A percentile compares a stretch with the other conserved stretches of the same genome.
phyloP scores from a whole-genome alignment of 2,329 filamentous ascomycete species.

The Verticillium klebahnii region DNA sequence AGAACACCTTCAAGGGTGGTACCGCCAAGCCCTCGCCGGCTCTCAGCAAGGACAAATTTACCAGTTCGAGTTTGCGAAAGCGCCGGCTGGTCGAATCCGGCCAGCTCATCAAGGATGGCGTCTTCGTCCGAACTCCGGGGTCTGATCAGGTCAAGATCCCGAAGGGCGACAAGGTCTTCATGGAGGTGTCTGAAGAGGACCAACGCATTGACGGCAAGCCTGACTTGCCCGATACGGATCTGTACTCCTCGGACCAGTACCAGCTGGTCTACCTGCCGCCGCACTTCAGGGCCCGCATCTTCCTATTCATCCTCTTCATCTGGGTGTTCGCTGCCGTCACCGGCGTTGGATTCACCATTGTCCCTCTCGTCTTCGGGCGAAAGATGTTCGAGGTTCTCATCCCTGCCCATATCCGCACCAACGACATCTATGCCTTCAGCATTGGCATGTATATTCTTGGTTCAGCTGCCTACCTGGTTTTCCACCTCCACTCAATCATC shows the following conservation, averaged over 20 bases:
- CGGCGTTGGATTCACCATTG: conserved; percentile 78
- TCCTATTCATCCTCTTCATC: conserved; percentile 80
- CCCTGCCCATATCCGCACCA: conserved; percentile 68
- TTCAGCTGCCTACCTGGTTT: conserved; percentile 55
- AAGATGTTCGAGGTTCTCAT: conserved; percentile 70
- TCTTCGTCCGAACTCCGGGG: conserved; percentile 86
- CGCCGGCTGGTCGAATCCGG: conserved; percentile 38
- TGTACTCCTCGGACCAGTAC: conserved; percentile 58
- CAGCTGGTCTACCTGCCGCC: conserved; percentile 79
- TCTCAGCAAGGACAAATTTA: conserved; percentile 31
- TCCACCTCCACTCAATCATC: conserved; percentile 42
- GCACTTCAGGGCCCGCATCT: conserved; percentile 73
- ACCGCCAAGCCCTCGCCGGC: conserved; percentile 35
- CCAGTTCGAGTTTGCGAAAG: conserved; percentile 33
- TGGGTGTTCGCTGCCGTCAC: conserved; percentile 91
- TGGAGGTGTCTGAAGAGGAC: conserved; percentile 67
- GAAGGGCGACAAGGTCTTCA: conserved; percentile 76
- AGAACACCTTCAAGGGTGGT: conserved; percentile 45
- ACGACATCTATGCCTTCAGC: conserved; percentile 95
- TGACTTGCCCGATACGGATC: conserved; percentile 45
- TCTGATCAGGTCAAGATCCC: conserved; percentile 94
- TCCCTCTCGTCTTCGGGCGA: conserved; percentile 82
- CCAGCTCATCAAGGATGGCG: conserved; percentile 65
- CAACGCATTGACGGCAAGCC: conserved; percentile 58
- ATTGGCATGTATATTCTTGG: conserved; percentile 81